phyloP scores from a whole-genome alignment of 208 protist genomes.

The Crithidia bombi region DNA sequence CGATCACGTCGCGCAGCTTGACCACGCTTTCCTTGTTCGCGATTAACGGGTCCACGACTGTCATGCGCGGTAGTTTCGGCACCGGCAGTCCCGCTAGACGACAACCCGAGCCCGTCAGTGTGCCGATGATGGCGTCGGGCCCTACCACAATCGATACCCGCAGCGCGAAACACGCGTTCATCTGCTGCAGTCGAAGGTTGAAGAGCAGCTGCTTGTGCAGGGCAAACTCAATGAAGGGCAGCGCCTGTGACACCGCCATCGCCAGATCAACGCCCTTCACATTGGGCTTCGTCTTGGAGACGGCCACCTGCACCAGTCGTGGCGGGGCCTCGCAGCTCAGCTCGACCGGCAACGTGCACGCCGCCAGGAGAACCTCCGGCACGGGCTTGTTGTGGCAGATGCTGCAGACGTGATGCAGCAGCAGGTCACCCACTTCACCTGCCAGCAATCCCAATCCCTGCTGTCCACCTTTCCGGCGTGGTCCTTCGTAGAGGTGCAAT shows the following conservation, averaged over 20 bases:
- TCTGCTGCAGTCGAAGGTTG: constrained; percentile 72
- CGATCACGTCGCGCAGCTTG: constrained; percentile 66
- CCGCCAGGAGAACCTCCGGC: constrained; percentile 80
- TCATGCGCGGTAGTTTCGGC: constrained; percentile 59
- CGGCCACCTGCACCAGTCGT: constrained; percentile 78
- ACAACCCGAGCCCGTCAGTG: constrained; percentile 77
- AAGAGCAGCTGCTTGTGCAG: constrained; percentile 92
- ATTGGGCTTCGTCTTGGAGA: constrained; percentile 70
- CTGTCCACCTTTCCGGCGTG: constrained; percentile 33
- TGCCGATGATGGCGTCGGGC: constrained; percentile 76
- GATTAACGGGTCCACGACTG: constrained; percentile 68
- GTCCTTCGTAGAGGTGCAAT: constrained; percentile 69
- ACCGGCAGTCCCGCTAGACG: constrained; percentile 78
- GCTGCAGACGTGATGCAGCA: constrained; percentile 60
- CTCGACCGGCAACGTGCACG: constrained; percentile 82
- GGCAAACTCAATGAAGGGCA: constrained; percentile 91
- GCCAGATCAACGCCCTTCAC: constrained; percentile 79
- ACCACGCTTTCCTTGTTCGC: constrained; percentile 63
- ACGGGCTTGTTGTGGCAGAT: constrained; percentile 74
- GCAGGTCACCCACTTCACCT: constrained; percentile 42
- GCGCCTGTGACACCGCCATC: constrained; percentile 77
- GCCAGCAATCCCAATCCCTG: constrained; percentile 14
- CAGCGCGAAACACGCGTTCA: constrained; percentile 90
- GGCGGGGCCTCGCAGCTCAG: constrained; percentile 57
- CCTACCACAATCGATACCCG: constrained; percentile 77